Base-by-base conservation (phyloP, 1,284 basidiomycete species). In the Cryptococcus sp. region DNA sequence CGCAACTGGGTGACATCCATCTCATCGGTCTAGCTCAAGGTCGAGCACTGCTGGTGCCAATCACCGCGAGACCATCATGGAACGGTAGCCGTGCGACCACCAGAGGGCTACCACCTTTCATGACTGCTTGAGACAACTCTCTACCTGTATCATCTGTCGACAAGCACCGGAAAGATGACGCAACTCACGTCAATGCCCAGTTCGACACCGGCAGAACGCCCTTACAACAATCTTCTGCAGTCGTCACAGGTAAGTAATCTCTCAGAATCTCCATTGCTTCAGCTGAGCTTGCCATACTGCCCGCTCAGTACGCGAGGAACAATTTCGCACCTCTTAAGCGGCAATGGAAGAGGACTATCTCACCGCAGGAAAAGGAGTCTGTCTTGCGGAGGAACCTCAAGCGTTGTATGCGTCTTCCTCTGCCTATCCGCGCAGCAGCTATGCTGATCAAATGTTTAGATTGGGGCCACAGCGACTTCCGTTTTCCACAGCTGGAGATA, bases 401-500 rank as follows among this genome's bases (percentile, higher is more conserved):
- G 45, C 63, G 71, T 51, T 73, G 77, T 76, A 27, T 58, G 73
- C 61, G 8, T 11, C 5, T 13, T 22, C 10, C 11, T 25, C 15
- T 8, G 38, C 15, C 15, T 41, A 16, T 41, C 19, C 11, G 30
- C 23, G 43, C 16, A 22, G 27, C 48, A 30, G 2, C 6, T 16
- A 16, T 10, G 1, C 17, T 64, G 48, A 67, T 62, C 39, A 50
- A 5, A 17, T 17, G 23, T 39, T 22, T 53, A 90, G 88, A 84
- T 22, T 92, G 91, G 68, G 85, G 86, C 1, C 85, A 89, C 68
- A 63, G 78, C 1, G 79, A 76, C 11, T 93, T 87, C 69, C 86
- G 86, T 70, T 89, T 88, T 23, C 86, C 88, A 60, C 91, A 93
- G 77, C 82, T 84, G 58, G 85, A 88, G 53, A 87, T 92, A 27